Conservation (phyloP, 1,284 basidiomycete species). For the Rhodotorula sp. region DNA sequence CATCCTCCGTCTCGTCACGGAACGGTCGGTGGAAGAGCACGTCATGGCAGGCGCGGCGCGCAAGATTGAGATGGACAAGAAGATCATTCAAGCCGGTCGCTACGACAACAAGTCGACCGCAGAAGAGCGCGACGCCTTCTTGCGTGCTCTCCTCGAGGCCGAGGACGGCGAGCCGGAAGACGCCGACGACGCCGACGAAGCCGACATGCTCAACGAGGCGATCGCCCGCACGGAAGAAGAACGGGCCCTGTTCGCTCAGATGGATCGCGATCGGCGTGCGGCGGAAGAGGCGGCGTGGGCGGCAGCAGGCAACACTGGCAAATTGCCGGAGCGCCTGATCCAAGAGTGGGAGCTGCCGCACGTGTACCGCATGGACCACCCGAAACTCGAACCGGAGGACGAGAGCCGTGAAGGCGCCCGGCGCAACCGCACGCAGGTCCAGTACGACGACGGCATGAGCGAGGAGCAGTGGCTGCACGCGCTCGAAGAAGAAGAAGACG, state of each 20-base stretch:
- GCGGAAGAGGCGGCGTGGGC: conserved; percentile 71
- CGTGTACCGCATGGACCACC: conserved; percentile 78
- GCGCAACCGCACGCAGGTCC: conserved; percentile 76
- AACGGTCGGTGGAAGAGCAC: conserved; percentile 97
- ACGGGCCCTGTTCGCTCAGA: conserved; percentile 70
- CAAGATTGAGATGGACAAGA: conserved; percentile 99
- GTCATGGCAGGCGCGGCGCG: conserved; percentile 74
- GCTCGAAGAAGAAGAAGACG: conserved; percentile 37
- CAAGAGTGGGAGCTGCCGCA: conserved; percentile 87
- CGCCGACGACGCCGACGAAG: conserved; percentile 92
- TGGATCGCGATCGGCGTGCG: conserved; percentile 80
- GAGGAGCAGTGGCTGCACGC: conserved; percentile 92
- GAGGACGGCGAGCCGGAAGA: conserved; percentile 74
- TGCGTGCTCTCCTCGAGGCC: conserved; percentile 66
- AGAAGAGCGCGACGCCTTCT: conserved; percentile 93
- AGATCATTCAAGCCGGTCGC: conserved; percentile 92
- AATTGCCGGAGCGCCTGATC: conserved; percentile 70
- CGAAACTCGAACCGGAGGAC: conserved; percentile 58
- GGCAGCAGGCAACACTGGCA: conserved; percentile 61
- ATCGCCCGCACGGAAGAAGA: conserved; percentile 86
- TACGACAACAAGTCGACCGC: conserved; percentile 99
- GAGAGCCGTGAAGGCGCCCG: conserved; percentile 61
- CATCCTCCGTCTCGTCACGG: conserved; percentile 94
- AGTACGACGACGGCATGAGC: conserved; percentile 90
- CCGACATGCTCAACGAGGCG: conserved; percentile 86